Conservation (phyloP, 2,329 filamentous ascomycete species). For the Fusarium heterosporum region DNA sequence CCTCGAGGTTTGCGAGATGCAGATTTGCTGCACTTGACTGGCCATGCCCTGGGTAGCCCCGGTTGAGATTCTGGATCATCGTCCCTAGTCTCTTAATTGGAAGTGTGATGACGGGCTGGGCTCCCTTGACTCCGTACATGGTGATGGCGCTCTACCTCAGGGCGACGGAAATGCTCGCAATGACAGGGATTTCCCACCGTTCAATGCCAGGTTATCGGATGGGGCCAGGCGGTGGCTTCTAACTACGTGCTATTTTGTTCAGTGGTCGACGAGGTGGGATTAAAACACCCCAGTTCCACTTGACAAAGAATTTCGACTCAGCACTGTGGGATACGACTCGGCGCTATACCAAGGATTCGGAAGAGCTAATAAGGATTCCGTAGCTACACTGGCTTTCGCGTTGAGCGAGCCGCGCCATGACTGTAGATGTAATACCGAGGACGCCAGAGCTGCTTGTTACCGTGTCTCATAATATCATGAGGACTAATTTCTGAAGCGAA, state of each 20-base stretch:
- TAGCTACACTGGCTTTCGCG: slow-evolving; percentile 5
- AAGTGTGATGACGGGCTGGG: slow-evolving; percentile 44
- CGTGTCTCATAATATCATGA: slow-evolving; percentile 26
- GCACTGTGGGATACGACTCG: slow-evolving; percentile 28
- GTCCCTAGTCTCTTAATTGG: slow-evolving; percentile 32
- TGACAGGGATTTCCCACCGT: slow-evolving; percentile 39
- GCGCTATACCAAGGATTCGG: slow-evolving; percentile 24
- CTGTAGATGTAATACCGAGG: slow-evolving; percentile 1
- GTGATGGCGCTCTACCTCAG: slow-evolving; percentile 34
- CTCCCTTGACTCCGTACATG: slow-evolving; percentile 27
- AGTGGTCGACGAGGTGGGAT: slow-evolving; percentile 39
- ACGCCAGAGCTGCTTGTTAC: slow-evolving; percentile 7
- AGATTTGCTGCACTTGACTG: slow-evolving; percentile 41
- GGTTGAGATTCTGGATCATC: slow-evolving; percentile 45
- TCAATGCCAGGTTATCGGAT: slow-evolving; percentile 45
- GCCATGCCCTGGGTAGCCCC: slow-evolving; percentile 39
- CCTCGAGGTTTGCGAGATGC: slow-evolving; percentile 37
- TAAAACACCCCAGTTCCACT: slow-evolving; percentile 32
- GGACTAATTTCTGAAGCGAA: slow-evolving; percentile 6
- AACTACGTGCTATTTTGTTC: slow-evolving; percentile 37
- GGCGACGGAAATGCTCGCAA: slow-evolving; percentile 38
- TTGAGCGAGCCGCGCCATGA: neutral
- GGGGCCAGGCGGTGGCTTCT: slow-evolving; percentile 46
- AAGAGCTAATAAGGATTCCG: slow-evolving; percentile 24
- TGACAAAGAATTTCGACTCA: slow-evolving; percentile 14